Percentiles rank a stretch among this genome's conserved stretches.
Evolutionary conservation across 2,329 filamentous ascomycete genomes (phyloP).

Genomic region (Dactylellina parvicollis): DNA sequence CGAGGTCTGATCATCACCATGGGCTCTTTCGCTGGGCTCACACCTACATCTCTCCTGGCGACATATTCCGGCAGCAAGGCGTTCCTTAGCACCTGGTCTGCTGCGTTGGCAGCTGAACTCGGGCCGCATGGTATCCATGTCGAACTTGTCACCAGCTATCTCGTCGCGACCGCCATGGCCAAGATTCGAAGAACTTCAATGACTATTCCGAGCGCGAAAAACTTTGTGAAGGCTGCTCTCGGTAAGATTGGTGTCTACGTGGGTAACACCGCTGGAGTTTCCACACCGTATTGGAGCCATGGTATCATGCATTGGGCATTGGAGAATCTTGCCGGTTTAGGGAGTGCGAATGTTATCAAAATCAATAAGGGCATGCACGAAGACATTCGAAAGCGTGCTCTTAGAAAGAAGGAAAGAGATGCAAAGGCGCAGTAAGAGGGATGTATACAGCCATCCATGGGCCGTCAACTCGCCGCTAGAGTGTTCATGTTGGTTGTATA

Average conservation of each 20-base stretch:
- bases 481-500: background rate
- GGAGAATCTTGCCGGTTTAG: constrained; percentile 69
- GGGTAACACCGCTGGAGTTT: constrained; percentile 72
- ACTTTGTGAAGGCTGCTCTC: constrained; percentile 81
- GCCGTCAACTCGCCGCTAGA: background rate
- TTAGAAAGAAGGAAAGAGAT: constrained; percentile 84
- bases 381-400: constrained; percentile 80
- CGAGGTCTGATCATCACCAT: constrained; percentile 92
- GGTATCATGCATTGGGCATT: constrained; percentile 86
- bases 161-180: constrained; percentile 96
- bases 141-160: constrained; percentile 89
- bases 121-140: constrained; percentile 82
- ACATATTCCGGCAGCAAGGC: constrained; percentile 98
- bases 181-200: constrained; percentile 84
- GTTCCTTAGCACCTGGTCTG: constrained; percentile 96
- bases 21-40: constrained; percentile 93
- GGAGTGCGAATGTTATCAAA: constrained; percentile 68
- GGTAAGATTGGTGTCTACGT: constrained; percentile 75
- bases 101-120: constrained; percentile 83
- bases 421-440: constrained; percentile 70
- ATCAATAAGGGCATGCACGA: constrained; percentile 79
- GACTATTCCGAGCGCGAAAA: constrained; percentile 80
- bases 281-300: constrained; percentile 93
- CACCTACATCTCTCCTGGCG: constrained; percentile 89
- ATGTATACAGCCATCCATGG: background rate